Conservation (phyloP, 306 rosid genomes). For the Castanea sativa region DNA sequence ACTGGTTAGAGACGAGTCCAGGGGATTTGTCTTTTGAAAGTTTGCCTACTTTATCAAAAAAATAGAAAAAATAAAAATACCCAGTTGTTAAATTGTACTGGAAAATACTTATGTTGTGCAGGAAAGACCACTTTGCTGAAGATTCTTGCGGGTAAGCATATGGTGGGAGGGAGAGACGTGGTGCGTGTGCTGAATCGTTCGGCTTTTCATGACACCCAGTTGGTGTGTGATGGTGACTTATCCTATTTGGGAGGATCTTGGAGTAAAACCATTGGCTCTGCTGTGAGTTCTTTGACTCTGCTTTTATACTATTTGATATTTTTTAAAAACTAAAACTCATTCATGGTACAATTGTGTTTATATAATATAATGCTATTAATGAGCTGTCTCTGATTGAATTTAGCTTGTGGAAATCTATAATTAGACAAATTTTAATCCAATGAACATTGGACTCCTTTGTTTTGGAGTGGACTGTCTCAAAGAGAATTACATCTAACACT, state of each 20-base stretch:
- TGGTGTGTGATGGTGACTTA: slow-evolving; percentile 87
- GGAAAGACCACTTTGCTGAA: slow-evolving; percentile 90
- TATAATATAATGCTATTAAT: not conserved
- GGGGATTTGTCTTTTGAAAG: too few species aligned
- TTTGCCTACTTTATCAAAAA: too few species aligned
- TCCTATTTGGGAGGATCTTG: slow-evolving; percentile 97
- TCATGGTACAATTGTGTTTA: not conserved
- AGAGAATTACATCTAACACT: not conserved
- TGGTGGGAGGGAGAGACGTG: slow-evolving; percentile 97
- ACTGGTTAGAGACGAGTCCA: too few species aligned
- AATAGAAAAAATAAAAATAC: too few species aligned
- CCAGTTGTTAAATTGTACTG: too few species aligned
- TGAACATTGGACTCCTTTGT: not conserved
- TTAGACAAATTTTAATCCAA: not conserved
- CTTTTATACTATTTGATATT: not conserved
- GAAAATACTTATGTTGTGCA: slow-evolving; percentile 26
- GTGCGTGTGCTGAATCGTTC: slow-evolving; percentile 78
- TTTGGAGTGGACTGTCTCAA: not conserved
- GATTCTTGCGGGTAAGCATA: slow-evolving; percentile 84
- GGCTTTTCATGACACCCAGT: slow-evolving; percentile 84
- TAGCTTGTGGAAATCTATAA: not conserved
- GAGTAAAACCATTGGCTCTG: slow-evolving; percentile 82
- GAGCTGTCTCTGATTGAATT: not conserved
- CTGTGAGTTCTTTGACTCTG: slow-evolving; percentile 48
- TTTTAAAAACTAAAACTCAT: not conserved